Percentiles rank a stretch among this genome's conserved stretches.
These are phyloP conservation scores for Gastrolobium villosum DNA, from an alignment of 306 rosid genomes.

Conservation along the genomic window DNA sequence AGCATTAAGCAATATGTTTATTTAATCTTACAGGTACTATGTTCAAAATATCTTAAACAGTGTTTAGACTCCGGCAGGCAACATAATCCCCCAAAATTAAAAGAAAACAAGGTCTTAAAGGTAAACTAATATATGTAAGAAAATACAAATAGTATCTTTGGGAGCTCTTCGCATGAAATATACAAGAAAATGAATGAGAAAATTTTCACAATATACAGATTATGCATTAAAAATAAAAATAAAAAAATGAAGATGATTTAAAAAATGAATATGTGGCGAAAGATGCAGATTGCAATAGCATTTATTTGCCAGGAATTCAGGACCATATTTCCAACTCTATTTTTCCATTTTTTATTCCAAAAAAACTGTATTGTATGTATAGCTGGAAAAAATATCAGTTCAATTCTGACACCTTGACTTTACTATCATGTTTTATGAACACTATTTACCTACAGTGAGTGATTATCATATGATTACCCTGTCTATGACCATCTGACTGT, in stretches of 20 bases:
- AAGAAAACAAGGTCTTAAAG: constrained; percentile 34
- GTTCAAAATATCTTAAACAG: constrained; percentile 40
- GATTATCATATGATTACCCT: constrained; percentile 59
- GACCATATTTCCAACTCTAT: constrained; percentile 5
- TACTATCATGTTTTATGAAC: constrained; percentile 24
- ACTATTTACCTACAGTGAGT: not conserved
- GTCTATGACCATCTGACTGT: constrained; percentile 71
- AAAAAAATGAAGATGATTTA: not conserved
- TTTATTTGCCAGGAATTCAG: not conserved
- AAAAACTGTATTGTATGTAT: not conserved
- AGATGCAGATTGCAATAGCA: constrained; percentile 26
- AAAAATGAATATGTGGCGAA: constrained; percentile 9
- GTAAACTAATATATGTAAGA: not conserved
- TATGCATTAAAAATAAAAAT: not conserved
- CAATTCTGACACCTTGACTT: constrained; percentile 33
- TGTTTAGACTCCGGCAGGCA: constrained; percentile 1
- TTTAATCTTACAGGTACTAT: constrained; percentile 1
- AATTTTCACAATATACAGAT: not conserved
- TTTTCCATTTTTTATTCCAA: constrained; percentile 28
- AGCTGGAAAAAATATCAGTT: constrained; percentile 30
- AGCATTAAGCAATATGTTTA: not conserved
- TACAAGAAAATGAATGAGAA: constrained; percentile 26
- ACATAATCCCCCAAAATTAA: constrained; percentile 12
- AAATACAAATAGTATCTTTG: not conserved
- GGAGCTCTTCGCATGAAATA: not conserved